These are phyloP conservation scores for Termitomyces sp. DNA, from an alignment of 768 basidiomycete genomes.

Conservation along the genomic window DNA sequence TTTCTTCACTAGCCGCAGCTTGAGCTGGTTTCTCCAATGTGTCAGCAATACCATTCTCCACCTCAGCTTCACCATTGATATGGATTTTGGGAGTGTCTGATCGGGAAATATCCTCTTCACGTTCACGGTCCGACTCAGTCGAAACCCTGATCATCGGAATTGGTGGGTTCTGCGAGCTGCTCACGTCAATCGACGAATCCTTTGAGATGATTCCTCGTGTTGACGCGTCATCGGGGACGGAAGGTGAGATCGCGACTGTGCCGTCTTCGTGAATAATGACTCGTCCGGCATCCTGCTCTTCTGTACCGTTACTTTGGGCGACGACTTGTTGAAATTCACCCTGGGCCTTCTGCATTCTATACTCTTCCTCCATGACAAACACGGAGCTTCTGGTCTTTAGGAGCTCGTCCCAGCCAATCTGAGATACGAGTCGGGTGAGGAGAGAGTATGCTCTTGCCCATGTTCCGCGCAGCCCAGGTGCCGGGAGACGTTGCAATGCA, in stretches of 20 bases:
- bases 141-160: conserved; percentile 76
- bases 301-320: conserved; percentile 20
- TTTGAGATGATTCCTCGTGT: conserved; percentile 56
- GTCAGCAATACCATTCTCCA: conserved; percentile 28
- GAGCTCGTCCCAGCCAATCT: conserved; percentile 98
- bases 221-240: conserved; percentile 59
- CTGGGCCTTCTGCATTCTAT: conserved; percentile 92
- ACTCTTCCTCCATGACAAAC: conserved; percentile 99
- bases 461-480: conserved; percentile 91
- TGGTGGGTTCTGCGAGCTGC: conserved; percentile 20
- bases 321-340: conserved; percentile 52
- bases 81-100: conserved; percentile 16
- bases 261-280: conserved; percentile 67
- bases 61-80: conserved; percentile 26
- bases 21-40: conserved; percentile 46
- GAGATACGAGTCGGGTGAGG: conserved; percentile 84
- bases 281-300: conserved; percentile 29
- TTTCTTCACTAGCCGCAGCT: conserved; percentile 48
- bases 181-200: conserved; percentile 25
- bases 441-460: conserved; percentile 94
- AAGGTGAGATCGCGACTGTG: conserved; percentile 28
- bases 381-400: conserved; percentile 91
- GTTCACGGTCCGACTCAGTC: conserved; percentile 56
- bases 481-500: conserved; percentile 90
- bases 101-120: conserved; percentile 29